These are phyloP conservation scores for Eucalyptus pumila DNA, from an alignment of 345 rosid species.

Conservation along the genomic window DNA sequence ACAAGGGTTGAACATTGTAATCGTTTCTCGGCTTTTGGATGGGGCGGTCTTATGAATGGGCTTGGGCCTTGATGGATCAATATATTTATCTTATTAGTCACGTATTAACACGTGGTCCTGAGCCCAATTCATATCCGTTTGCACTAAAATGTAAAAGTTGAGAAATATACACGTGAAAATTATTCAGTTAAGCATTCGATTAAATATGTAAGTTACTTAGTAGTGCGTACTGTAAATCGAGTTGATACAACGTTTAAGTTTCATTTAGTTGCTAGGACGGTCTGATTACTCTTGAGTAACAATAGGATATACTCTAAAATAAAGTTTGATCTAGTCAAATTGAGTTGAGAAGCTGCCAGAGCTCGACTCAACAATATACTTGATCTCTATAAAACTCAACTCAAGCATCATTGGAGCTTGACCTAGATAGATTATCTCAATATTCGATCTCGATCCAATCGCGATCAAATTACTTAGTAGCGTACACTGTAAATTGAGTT, in stretches of 20 bases:
- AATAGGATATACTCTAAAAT: not conserved
- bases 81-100: not conserved
- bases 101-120: not conserved
- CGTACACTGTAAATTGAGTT: not conserved
- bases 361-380: too few relatives aligned
- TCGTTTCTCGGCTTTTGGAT: not conserved
- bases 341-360: fast-evolving
- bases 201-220: not conserved
- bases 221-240: not conserved
- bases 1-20: not conserved
- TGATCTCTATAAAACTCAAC: not conserved
- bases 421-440: not conserved
- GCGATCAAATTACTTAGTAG: not conserved
- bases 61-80: not conserved
- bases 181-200: not conserved
- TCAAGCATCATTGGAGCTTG: not conserved
- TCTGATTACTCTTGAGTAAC: not conserved
- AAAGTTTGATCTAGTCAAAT: not conserved
- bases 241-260: not conserved
- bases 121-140: not conserved
- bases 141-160: not conserved
- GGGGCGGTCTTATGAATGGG: not conserved
- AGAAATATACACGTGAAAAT: too few relatives aligned
- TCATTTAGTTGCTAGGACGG: not conserved
- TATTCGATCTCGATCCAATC: fast-evolving